Conservation (phyloP, 2,329 filamentous ascomycete species). For the Volutella citrinella region DNA sequence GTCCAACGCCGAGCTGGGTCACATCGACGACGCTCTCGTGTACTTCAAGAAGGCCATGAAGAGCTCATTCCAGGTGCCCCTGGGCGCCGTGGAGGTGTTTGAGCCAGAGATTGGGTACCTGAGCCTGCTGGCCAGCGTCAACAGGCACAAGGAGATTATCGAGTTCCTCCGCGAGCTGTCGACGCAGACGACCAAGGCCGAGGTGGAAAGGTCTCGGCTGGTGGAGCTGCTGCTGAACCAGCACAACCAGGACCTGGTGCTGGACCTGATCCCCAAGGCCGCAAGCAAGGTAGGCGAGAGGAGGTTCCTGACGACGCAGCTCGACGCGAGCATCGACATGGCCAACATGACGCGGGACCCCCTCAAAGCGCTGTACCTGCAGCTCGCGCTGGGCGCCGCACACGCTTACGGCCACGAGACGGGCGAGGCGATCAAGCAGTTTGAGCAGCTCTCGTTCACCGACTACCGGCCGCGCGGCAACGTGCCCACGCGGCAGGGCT, state of each 20-base stretch:
- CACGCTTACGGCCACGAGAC: slow-evolving; percentile 33
- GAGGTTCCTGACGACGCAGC: slow-evolving; percentile 26
- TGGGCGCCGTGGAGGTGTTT: slow-evolving; percentile 31
- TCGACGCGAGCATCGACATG: slow-evolving; percentile 30
- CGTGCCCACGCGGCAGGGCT: slow-evolving; percentile 36
- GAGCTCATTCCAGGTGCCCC: slow-evolving; percentile 21
- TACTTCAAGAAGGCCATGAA: slow-evolving; percentile 37
- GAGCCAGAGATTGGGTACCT: slow-evolving; percentile 37
- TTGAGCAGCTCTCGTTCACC: slow-evolving; percentile 34
- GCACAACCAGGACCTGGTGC: slow-evolving; percentile 29
- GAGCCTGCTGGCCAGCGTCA: slow-evolving; percentile 34
- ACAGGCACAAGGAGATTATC: slow-evolving; percentile 34
- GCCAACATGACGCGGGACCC: slow-evolving; percentile 34
- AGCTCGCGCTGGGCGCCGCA: slow-evolving; percentile 34
- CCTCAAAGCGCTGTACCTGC: slow-evolving; percentile 35
- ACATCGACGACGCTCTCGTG: slow-evolving; percentile 29
- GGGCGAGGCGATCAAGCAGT: slow-evolving; percentile 32
- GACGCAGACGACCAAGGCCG: slow-evolving; percentile 18
- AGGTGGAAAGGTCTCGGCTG: slow-evolving; percentile 26
- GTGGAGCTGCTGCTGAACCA: slow-evolving; percentile 35
- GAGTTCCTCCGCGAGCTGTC: slow-evolving; percentile 32
- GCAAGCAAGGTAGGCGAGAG: slow-evolving; percentile 32
- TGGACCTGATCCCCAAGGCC: slow-evolving; percentile 41
- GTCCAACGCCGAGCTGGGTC: slow-evolving; percentile 32
- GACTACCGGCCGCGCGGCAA: slow-evolving; percentile 39